Percentiles rank a stretch among this genome's conserved stretches.
Evolutionary conservation across 345 rosid genomes (phyloP).

Genomic region (Bretschneidera sinensis): DNA sequence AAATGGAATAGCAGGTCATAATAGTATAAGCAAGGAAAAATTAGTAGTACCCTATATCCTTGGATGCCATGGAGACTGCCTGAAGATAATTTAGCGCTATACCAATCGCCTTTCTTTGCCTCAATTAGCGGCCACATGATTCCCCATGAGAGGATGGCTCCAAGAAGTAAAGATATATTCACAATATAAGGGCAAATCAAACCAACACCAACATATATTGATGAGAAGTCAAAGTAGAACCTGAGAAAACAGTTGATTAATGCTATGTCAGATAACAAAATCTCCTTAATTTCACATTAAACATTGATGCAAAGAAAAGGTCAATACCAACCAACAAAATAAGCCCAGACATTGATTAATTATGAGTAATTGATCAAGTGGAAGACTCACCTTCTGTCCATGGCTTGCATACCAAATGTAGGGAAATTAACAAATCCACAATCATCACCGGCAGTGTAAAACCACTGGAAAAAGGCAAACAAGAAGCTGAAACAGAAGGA

Average conservation of each 20-base stretch:
- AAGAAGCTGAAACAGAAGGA: conserved; percentile 39
- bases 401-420: conserved; percentile 72
- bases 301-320: not conserved
- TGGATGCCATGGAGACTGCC: conserved; percentile 74
- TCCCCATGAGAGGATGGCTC: conserved; percentile 83
- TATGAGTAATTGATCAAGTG: not conserved
- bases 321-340: not conserved
- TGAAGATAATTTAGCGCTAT: conserved; percentile 31
- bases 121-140: conserved; percentile 79
- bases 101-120: conserved; percentile 70
- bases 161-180: conserved; percentile 69
- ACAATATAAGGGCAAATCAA: conserved; percentile 92
- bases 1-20: no score
- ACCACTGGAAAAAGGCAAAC: conserved; percentile 71
- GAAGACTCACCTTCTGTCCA: conserved; percentile 35
- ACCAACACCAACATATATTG: conserved; percentile 89
- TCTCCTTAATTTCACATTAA: no score
- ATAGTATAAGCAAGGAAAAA: no score
- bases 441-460: conserved; percentile 45
- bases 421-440: conserved; percentile 81
- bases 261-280: not conserved
- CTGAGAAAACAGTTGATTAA: conserved; percentile 31
- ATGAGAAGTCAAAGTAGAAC: conserved; percentile 87
- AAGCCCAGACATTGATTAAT: no score
- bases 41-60: conserved; percentile 62